These are phyloP conservation scores for Paramecium primaurelia DNA, from an alignment of 73 alveolate species.

Conservation along the genomic window DNA sequence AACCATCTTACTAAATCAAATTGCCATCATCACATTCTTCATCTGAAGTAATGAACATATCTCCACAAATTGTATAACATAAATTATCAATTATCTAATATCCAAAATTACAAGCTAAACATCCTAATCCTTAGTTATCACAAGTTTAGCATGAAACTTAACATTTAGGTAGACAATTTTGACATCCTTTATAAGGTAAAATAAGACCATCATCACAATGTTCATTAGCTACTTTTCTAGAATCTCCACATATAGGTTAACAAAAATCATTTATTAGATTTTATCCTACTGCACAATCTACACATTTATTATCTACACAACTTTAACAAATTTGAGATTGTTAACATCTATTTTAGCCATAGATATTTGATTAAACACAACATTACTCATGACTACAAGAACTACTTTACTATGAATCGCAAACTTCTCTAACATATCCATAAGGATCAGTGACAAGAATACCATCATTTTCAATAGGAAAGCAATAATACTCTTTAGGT, in stretches of 20 bases:
- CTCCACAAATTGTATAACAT: background rate
- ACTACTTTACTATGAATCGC: constrained; percentile 61
- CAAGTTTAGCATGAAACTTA: background rate
- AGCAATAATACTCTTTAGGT: background rate
- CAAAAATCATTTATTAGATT: constrained; percentile 14
- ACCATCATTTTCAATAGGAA: background rate
- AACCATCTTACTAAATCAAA: background rate
- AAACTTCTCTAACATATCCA: background rate
- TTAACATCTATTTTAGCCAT: constrained; percentile 64
- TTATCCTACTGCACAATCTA: constrained; percentile 53
- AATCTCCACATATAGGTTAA: constrained; percentile 37
- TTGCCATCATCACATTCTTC: background rate
- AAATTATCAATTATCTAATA: constrained; percentile 41
- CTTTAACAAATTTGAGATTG: constrained; percentile 62
- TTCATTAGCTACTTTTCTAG: background rate
- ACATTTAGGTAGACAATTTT: background rate
- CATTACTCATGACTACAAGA: constrained; percentile 56
- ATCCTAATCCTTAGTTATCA: background rate
- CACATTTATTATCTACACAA: background rate
- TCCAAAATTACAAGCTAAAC: background rate
- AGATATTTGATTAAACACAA: background rate
- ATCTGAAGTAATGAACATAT: background rate
- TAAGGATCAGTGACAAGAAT: background rate
- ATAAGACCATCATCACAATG: constrained; percentile 57
- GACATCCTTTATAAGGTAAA: constrained; percentile 47